Conservation (phyloP, 1,284 basidiomycete species). For the Phenoliferia sp. region DNA sequence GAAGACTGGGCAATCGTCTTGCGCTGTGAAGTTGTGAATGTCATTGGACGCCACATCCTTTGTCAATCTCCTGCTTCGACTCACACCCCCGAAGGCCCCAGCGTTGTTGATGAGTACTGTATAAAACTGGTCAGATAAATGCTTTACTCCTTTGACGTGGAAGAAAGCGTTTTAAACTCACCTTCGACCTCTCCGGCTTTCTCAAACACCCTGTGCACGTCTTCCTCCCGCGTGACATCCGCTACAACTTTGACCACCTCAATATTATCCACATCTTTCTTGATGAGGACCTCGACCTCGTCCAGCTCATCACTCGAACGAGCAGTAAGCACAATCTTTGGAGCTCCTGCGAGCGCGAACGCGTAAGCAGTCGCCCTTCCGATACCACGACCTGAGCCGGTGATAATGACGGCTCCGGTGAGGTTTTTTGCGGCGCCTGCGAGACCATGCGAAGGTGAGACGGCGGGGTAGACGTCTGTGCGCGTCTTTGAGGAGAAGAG, state of each 20-base stretch:
- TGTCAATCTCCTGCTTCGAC: no score
- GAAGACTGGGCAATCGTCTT: not conserved
- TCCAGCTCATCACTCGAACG: not conserved
- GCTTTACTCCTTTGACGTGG: no score
- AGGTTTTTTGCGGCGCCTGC: no score
- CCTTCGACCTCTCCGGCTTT: not conserved
- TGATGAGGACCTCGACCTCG: not conserved
- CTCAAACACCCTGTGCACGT: not conserved
- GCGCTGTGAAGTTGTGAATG: not conserved
- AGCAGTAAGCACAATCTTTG: not conserved
- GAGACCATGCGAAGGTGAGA: no score
- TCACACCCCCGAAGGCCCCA: not conserved
- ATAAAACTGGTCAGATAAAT: no score
- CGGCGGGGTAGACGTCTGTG: no score
- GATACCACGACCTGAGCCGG: not conserved
- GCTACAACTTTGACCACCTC: not conserved
- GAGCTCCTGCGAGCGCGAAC: not conserved
- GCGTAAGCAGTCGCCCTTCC: not conserved
- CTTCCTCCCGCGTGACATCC: not conserved
- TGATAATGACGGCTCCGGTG: no score
- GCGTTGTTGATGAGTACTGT: not conserved
- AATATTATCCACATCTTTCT: not conserved
- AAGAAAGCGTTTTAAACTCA: not conserved
- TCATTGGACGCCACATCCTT: no score
- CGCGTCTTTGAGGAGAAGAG: no score